phyloP scores from a whole-genome alignment of 441 rosid species.

The Manihot esculenta region DNA sequence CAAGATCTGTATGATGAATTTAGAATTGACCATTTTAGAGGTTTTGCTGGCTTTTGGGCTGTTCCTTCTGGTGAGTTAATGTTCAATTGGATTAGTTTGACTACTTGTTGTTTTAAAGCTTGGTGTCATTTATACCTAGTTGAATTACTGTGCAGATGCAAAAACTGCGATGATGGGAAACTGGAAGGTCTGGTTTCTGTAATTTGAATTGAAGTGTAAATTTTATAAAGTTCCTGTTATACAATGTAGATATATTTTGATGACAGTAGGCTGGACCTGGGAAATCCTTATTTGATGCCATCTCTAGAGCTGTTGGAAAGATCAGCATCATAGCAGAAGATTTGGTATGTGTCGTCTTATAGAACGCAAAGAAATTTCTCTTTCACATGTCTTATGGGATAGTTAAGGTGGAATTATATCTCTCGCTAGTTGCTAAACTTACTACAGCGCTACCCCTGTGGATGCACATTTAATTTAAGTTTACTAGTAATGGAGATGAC shows the following conservation, averaged over 20 bases:
- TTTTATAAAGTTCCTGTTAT: constrained; percentile 25
- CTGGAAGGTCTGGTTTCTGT: constrained; percentile 69
- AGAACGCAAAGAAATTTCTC: constrained; percentile 9
- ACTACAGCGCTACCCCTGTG: neutral
- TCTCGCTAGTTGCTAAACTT: neutral
- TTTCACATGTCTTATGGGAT: constrained; percentile 9
- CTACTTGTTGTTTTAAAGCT: constrained; percentile 7
- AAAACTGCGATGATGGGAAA: constrained; percentile 75
- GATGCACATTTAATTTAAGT: neutral
- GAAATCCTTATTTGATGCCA: constrained; percentile 81
- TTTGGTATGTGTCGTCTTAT: constrained; percentile 55
- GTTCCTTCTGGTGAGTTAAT: constrained; percentile 75
- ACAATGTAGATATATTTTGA: constrained; percentile 30
- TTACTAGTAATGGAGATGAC: constrained; percentile 5
- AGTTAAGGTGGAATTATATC: neutral
- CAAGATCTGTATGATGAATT: constrained; percentile 79
- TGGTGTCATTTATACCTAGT: constrained; percentile 19
- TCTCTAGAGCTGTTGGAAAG: constrained; percentile 64
- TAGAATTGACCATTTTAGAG: constrained; percentile 97
- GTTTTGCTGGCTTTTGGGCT: constrained; percentile 98
- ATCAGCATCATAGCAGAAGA: constrained; percentile 90
- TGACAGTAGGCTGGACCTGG: constrained; percentile 95
- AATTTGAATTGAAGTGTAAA: constrained; percentile 21
- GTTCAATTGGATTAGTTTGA: constrained; percentile 14
- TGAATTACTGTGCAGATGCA: constrained; percentile 61